Evolutionary conservation across 1,284 basidiomycete genomes (phyloP).

Genomic region (Cystobasidiaceae sp.): DNA sequence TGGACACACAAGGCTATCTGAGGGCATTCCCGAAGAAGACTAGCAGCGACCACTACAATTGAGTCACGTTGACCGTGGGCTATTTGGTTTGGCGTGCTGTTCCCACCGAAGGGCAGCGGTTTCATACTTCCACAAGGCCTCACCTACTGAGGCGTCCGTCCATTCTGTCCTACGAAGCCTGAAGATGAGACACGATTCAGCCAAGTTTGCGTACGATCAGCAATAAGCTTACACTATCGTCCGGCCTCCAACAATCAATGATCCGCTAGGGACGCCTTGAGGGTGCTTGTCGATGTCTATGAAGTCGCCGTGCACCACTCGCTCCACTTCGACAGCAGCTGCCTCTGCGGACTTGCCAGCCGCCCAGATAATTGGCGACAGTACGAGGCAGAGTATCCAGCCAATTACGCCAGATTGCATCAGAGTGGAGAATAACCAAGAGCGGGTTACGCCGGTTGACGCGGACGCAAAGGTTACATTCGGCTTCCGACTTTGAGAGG

Average conservation of each 20-base stretch:
- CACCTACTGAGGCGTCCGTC: conserved; percentile 7
- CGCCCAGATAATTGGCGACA: conserved; percentile 16
- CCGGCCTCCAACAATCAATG: conserved; percentile 1
- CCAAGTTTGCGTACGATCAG: no score
- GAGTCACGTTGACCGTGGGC: not conserved
- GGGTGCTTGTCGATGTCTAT: conserved; percentile 2
- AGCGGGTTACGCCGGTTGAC: conserved; percentile 4
- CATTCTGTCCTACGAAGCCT: conserved; percentile 16
- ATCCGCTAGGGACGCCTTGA: conserved; percentile 3
- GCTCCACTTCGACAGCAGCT: conserved; percentile 10
- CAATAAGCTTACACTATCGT: not conserved
- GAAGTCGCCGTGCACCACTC: conserved; percentile 19
- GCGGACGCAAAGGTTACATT: conserved; percentile 14
- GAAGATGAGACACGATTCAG: not conserved
- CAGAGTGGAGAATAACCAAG: conserved; percentile 9
- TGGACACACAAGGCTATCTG: no score
- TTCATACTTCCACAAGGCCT: conserved; percentile 10
- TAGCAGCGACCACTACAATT: not conserved
- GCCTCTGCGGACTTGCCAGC: conserved; percentile 11
- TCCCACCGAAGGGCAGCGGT: not conserved
- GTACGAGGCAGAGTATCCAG: not conserved
- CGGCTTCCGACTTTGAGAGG: no score
- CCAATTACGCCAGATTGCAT: not conserved
- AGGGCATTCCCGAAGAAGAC: no score
- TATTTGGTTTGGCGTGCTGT: not conserved